phyloP scores from a whole-genome alignment of 208 protist species.

The Leishmania guyanensis region DNA sequence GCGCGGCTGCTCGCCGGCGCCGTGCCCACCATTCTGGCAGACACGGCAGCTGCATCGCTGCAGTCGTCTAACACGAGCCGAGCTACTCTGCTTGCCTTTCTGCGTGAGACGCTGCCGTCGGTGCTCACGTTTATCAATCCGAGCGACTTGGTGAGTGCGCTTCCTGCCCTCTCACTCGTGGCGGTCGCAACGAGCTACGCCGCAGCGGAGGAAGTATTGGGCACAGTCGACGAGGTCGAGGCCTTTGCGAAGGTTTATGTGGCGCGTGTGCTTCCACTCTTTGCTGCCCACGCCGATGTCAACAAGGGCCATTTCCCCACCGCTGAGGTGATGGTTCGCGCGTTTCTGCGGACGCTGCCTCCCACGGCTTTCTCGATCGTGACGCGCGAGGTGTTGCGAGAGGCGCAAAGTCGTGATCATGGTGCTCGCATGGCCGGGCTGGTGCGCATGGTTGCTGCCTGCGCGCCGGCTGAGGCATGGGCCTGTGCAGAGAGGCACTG shows the following conservation, averaged over 20 bases:
- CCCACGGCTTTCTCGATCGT: slow-evolving; percentile 15
- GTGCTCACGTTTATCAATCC: slow-evolving; percentile 41
- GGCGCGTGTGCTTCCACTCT: slow-evolving; percentile 14
- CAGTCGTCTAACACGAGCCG: slow-evolving; percentile 20
- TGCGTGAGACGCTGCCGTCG: slow-evolving; percentile 30
- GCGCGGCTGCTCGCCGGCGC: slow-evolving; percentile 34
- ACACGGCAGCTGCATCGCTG: slow-evolving; percentile 9
- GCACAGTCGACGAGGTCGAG: slow-evolving; percentile 15
- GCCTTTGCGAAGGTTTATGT: slow-evolving; percentile 18
- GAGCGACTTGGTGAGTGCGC: slow-evolving; percentile 18
- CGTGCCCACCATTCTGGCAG: slow-evolving; percentile 24
- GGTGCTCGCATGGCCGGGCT: slow-evolving; percentile 31
- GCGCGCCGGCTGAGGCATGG: slow-evolving; percentile 41
- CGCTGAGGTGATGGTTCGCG: slow-evolving; percentile 6
- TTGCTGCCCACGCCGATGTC: slow-evolving; percentile 20
- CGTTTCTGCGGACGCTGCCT: slow-evolving; percentile 25
- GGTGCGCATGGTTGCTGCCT: slow-evolving; percentile 38
- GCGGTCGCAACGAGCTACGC: slow-evolving; percentile 27
- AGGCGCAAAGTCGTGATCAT: slow-evolving; percentile 31
- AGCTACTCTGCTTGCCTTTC: slow-evolving; percentile 33
- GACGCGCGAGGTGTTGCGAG: slow-evolving; percentile 13
- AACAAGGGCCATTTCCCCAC: neutral
- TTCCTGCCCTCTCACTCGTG: slow-evolving; percentile 20
- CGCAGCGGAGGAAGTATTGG: neutral
- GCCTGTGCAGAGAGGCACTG: slow-evolving; percentile 32